A percentile compares a stretch with the other conserved stretches of the same genome.
These are phyloP conservation scores for Amanita phalloides DNA, from an alignment of 768 basidiomycete genomes.

Conservation along the genomic window DNA sequence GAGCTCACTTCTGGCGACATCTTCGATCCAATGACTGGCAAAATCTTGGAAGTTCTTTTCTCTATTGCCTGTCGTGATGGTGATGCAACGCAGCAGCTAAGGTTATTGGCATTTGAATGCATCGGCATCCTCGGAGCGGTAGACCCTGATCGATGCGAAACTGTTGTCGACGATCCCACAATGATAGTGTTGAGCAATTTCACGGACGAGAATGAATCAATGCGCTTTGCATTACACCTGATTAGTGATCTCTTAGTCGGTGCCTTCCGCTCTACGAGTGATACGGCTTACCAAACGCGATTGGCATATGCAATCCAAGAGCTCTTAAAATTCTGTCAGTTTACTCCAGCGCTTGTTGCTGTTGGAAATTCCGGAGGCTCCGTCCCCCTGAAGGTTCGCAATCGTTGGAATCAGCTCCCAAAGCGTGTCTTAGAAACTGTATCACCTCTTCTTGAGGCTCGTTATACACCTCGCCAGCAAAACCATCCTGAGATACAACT, in stretches of 20 bases:
- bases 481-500: conserved; percentile 30
- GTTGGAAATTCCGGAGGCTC: conserved; percentile 32
- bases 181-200: conserved; percentile 79
- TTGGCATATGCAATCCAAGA: conserved; percentile 92
- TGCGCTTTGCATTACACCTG: conserved; percentile 75
- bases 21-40: conserved; percentile 70
- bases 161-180: conserved; percentile 42
- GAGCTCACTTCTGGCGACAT: conserved; percentile 71
- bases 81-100: conserved; percentile 58
- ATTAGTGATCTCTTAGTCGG: conserved; percentile 79
- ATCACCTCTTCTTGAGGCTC: conserved; percentile 68
- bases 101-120: conserved; percentile 75
- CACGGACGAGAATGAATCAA: conserved; percentile 63
- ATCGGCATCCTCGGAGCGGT: conserved; percentile 88
- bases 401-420: conserved; percentile 70
- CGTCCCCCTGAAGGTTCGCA: conserved; percentile 54
- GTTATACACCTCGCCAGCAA: conserved; percentile 43
- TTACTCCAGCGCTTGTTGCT: conserved; percentile 64
- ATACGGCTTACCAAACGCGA: conserved; percentile 82
- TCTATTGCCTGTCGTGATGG: conserved; percentile 67
- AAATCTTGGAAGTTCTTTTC: conserved; percentile 57
- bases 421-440: conserved; percentile 81
- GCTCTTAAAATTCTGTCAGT: conserved; percentile 77
- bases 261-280: conserved; percentile 88
- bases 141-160: conserved; percentile 87